Percentiles rank a stretch among this genome's conserved stretches.
Conservation (phyloP, 1,139 yeast species). For the Scheffersomyces cryptocercus region DNA sequence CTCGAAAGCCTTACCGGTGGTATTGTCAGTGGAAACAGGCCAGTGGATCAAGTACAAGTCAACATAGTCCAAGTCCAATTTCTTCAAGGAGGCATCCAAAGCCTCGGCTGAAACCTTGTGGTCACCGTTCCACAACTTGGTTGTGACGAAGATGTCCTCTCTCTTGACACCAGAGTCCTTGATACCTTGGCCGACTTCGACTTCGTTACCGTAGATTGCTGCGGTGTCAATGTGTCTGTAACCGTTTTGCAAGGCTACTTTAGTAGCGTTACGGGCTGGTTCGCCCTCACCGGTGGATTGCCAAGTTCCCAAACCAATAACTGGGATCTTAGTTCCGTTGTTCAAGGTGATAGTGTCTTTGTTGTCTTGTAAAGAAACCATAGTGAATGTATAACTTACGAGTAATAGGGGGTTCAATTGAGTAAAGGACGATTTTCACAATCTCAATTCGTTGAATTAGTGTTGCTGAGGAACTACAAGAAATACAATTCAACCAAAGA, state of each 20-base stretch:
- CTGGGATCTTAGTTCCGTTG: slow-evolving; percentile 67
- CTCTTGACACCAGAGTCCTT: slow-evolving; percentile 69
- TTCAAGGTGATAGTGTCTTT: slow-evolving; percentile 46
- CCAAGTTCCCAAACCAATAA: slow-evolving; percentile 82
- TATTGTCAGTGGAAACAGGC: slow-evolving; percentile 63
- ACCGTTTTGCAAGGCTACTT: slow-evolving; percentile 65
- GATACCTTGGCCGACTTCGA: slow-evolving; percentile 64
- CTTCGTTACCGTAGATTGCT: slow-evolving; percentile 65
- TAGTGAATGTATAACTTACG: neutral
- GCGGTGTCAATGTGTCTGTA: slow-evolving; percentile 84
- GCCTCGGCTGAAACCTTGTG: slow-evolving; percentile 63
- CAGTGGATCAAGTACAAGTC: slow-evolving; percentile 86
- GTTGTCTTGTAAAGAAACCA: slow-evolving; percentile 11
- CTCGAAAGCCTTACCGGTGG: slow-evolving; percentile 14
- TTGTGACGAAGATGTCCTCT: slow-evolving; percentile 71
- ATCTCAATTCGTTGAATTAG: no score
- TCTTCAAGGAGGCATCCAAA: slow-evolving; percentile 60
- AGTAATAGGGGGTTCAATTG: neutral
- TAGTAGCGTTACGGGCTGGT: slow-evolving; percentile 62
- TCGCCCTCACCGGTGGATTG: slow-evolving; percentile 53
- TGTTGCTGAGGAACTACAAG: no score
- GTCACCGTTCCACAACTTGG: slow-evolving; percentile 74
- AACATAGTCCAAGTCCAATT: slow-evolving; percentile 74
- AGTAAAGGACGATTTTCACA: neutral
- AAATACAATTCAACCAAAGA: no score